Conservation (phyloP, 768 basidiomycete genomes). For the Mycena polygramma region DNA sequence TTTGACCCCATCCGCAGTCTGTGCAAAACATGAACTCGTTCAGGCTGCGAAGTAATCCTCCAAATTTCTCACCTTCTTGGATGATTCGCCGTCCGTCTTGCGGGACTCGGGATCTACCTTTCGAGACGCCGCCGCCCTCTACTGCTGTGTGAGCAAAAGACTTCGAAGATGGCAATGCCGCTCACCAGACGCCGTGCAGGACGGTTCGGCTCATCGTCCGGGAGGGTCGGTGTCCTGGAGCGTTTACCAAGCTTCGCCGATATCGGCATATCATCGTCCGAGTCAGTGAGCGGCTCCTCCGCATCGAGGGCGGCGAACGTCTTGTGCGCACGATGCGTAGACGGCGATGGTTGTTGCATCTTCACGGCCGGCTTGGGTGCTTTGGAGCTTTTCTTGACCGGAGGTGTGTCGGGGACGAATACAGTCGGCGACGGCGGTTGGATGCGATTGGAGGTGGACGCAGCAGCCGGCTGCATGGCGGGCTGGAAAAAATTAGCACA, state of each 20-base stretch:
- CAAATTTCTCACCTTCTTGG: slow-evolving; percentile 24
- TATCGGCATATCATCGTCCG: slow-evolving; percentile 28
- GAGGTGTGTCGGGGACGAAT: slow-evolving; percentile 28
- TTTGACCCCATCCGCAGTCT: slow-evolving; percentile 22
- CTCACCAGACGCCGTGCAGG: slow-evolving; percentile 33
- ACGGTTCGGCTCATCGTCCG: slow-evolving; percentile 13
- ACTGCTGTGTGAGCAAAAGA: background rate
- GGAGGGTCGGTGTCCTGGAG: slow-evolving; percentile 24
- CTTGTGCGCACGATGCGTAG: slow-evolving; percentile 12
- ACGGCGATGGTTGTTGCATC: background rate
- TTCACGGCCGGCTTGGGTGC: slow-evolving; percentile 14
- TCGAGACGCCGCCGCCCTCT: slow-evolving; percentile 23
- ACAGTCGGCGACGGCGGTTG: slow-evolving; percentile 18
- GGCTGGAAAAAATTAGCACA: slow-evolving; percentile 10
- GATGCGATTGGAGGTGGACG: slow-evolving; percentile 19
- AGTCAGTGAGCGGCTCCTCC: slow-evolving; percentile 29
- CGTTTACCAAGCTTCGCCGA: slow-evolving; percentile 28
- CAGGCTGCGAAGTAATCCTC: too few species aligned
- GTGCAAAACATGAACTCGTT: background rate
- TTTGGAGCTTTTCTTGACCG: slow-evolving; percentile 30
- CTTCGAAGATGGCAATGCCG: background rate
- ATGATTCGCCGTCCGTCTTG: slow-evolving; percentile 18
- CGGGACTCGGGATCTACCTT: slow-evolving; percentile 24
- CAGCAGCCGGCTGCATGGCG: slow-evolving; percentile 1
- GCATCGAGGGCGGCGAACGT: slow-evolving; percentile 27